Percentiles rank a stretch among this genome's conserved stretches.
phyloP scores from a whole-genome alignment of 345 rosid species.

The Salix dunnii region DNA sequence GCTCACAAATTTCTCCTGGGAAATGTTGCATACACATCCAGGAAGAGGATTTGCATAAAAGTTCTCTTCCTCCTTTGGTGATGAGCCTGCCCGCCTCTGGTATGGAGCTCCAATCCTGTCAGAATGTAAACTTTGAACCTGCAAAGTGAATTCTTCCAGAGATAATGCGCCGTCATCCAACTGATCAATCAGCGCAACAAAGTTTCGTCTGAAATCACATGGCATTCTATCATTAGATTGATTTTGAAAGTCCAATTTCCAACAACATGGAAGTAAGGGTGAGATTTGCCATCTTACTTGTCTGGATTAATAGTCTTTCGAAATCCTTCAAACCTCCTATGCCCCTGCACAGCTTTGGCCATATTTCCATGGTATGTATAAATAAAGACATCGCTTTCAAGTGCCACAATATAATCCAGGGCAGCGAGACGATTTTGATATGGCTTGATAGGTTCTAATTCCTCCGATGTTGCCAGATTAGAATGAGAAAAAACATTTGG shows the following conservation, averaged over 20 bases:
- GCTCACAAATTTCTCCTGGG: conserved; percentile 22
- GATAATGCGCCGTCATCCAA: conserved; percentile 56
- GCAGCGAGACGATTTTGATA: conserved; percentile 96
- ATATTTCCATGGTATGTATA: conserved; percentile 93
- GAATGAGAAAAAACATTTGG: conserved; percentile 84
- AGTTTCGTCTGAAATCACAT: conserved; percentile 55
- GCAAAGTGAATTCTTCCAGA: conserved; percentile 70
- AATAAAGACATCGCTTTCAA: conserved; percentile 88
- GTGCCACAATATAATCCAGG: conserved; percentile 80
- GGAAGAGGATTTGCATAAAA: conserved; percentile 90
- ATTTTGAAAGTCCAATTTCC: not conserved
- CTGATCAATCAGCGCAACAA: conserved; percentile 65
- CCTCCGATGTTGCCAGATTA: conserved; percentile 74
- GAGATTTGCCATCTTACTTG: conserved; percentile 38
- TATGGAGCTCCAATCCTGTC: conserved; percentile 75
- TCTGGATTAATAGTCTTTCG: conserved; percentile 81
- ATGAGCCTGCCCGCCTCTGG: conserved; percentile 52
- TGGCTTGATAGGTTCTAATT: conserved; percentile 60
- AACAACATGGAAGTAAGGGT: not conserved
- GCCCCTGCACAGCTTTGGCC: conserved; percentile 99
- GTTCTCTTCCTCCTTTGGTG: conserved; percentile 82
- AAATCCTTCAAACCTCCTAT: conserved; percentile 78
- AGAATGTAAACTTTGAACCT: conserved; percentile 58
- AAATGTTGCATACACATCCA: conserved; percentile 68
- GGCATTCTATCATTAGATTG: not conserved